Evolutionary conservation across 148 eudicot genomes (phyloP), one percentile per base, ranked within the genome.

Genomic region (Tetragonia tetragonoides): DNA sequence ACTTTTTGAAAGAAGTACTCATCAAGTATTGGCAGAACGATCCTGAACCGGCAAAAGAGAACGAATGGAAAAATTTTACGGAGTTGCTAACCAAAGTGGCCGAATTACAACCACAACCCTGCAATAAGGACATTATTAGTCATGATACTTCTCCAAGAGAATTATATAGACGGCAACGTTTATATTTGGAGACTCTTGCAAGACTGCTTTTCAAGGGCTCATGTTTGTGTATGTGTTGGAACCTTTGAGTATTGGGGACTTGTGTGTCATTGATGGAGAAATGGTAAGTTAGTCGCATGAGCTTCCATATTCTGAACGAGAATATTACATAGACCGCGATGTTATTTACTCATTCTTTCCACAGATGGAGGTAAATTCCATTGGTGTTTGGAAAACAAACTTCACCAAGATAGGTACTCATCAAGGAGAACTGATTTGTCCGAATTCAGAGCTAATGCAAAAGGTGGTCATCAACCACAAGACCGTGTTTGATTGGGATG

Each of bases 191-290:
- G 34, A 28, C 1, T 0, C 34, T 28, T 28, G 84, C 85, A 88
- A 80, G 73, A 85, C 78, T 23, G 72, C 84, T 3, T 88, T 88
- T 77, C 86, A 88, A 86, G 86, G 87, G 23, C 81, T 88, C 68
- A 77, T 88, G 42, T 88, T 88, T 46, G 83, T 83, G 3, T 88
- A 83, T n/a, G 74, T 88, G 28, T 78, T 83, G 79, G 88, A 83
- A 39, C 91, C 89, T 20, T 83, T 86, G 67, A 81, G 81, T 51
- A 89, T 86, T 61, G 89, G 91, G 16, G 89, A 88, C 66, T 78
- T 83, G 18, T 87, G 91, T 68, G 79, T 79, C 71, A 75, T 88
- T 71, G 91, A 83, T 18, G 87, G 80, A 0, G 6, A 44, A 23
- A 49, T 69, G 80, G 80, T 77, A 0, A 28, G 34, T 28, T 28